phyloP scores from a whole-genome alignment of 2,329 filamentous ascomycete genomes.

The Plenodomus biglobosus region DNA sequence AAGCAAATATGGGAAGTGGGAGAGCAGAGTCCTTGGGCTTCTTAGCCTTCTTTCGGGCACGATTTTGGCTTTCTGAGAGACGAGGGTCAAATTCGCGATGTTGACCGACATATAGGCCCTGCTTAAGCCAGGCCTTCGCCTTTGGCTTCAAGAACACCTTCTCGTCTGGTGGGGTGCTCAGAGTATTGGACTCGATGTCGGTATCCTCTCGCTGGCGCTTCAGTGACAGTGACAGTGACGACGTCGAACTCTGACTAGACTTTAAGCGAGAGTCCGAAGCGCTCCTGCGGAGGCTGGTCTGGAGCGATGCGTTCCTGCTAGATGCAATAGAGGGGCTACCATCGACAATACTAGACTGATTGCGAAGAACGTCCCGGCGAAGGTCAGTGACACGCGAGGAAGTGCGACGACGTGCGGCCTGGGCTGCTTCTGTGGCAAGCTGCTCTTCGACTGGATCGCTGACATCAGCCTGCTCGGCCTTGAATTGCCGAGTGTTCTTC shows the following conservation, averaged over 20 bases:
- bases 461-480: constrained; percentile 11
- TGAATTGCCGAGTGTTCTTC: constrained; percentile 12
- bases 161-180: constrained; percentile 5
- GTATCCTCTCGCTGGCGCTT: constrained; percentile 27
- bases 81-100: constrained; percentile 47
- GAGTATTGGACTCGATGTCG: constrained; percentile 11
- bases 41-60: constrained; percentile 37
- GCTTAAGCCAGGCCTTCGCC: constrained; percentile 75
- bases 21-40: constrained; percentile 55
- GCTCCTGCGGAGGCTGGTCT: constrained; percentile 31
- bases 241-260: constrained; percentile 14
- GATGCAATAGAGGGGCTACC: constrained; percentile 38
- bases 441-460: constrained; percentile 35
- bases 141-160: constrained; percentile 40
- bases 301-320: constrained; percentile 40
- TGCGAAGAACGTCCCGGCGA: constrained; percentile 37
- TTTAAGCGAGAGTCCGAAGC: constrained; percentile 29
- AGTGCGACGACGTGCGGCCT: constrained; percentile 37
- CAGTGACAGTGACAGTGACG: constrained; percentile 16
- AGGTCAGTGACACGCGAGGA: constrained; percentile 39
- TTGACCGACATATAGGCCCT: constrained; percentile 88
- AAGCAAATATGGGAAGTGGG: constrained; percentile 77
- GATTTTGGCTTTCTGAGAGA: constrained; percentile 51
- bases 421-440: constrained; percentile 35
- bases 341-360: constrained; percentile 33